Conservation (phyloP, 805 yeast species). For the Teunomyces panamensis region DNA sequence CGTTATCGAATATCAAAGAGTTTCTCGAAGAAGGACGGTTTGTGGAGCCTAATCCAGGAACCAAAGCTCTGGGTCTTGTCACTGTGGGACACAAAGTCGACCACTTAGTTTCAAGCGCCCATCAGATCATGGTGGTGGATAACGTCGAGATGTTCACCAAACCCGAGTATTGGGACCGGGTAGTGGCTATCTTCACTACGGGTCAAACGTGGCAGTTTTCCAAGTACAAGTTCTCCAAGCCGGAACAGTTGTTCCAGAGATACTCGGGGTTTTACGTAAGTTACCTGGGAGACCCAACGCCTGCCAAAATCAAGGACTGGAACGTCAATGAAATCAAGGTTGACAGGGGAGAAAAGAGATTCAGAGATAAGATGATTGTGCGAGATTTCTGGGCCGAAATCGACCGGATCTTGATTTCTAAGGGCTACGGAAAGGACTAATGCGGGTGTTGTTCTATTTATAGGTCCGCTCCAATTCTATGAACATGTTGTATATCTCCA, state of each 20-base stretch:
- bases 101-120: slow-evolving; percentile 47
- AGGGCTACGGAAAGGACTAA: slow-evolving; percentile 48
- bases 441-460: slow-evolving; percentile 17
- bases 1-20: slow-evolving; percentile 39
- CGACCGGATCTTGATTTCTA: slow-evolving; percentile 66
- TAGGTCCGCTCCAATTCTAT: slow-evolving; percentile 52
- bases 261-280: slow-evolving; percentile 79
- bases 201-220: slow-evolving; percentile 98
- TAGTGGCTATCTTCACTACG: slow-evolving; percentile 91
- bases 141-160: slow-evolving; percentile 78
- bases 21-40: slow-evolving; percentile 68
- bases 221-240: slow-evolving; percentile 78
- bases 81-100: slow-evolving; percentile 56
- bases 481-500: slow-evolving; percentile 54
- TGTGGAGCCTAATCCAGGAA: slow-evolving; percentile 47
- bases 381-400: slow-evolving; percentile 82
- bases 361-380: slow-evolving; percentile 83
- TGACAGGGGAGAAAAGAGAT: slow-evolving; percentile 75
- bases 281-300: slow-evolving; percentile 76
- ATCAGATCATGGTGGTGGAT: slow-evolving; percentile 78
- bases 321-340: slow-evolving; percentile 76
- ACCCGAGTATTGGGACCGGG: slow-evolving; percentile 98
- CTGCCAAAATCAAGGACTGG: slow-evolving; percentile 78
- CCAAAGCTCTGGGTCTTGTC: slow-evolving; percentile 37
- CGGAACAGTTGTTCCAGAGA: slow-evolving; percentile 75